A percentile compares a stretch with the other conserved stretches of the same genome.
These are phyloP conservation scores for Pseudovirgaria hyperparasitica DNA, from an alignment of 2,329 filamentous ascomycete genomes.

Conservation along the genomic window DNA sequence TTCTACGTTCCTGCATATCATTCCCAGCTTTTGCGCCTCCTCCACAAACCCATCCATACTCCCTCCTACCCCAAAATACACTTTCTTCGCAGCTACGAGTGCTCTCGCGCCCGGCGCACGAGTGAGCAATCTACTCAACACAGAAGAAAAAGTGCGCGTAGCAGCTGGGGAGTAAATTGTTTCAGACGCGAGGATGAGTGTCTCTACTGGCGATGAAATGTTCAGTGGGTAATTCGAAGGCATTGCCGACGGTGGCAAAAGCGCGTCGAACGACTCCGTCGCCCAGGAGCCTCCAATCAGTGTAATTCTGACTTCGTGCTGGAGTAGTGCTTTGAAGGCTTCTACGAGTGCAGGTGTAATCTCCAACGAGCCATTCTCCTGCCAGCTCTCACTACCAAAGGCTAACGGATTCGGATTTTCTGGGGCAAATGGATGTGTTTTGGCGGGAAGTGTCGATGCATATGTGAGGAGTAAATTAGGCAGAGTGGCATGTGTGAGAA, in stretches of 20 bases:
- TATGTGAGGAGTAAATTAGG: conserved; percentile 67
- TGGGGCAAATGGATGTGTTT: conserved; percentile 6
- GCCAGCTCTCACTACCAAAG: conserved; percentile 4
- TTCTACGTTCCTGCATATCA: conserved; percentile 35
- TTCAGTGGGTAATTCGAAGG: conserved; percentile 31
- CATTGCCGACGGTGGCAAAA: conserved; percentile 35
- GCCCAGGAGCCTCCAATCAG: conserved; percentile 71
- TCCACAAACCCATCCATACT: conserved; percentile 61
- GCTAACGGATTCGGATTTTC: conserved; percentile 9
- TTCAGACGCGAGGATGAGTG: conserved; percentile 55
- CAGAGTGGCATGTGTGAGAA: conserved; percentile 65
- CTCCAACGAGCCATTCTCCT: conserved; percentile 44
- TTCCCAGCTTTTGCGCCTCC: conserved; percentile 27
- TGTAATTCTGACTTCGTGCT: conserved; percentile 41
- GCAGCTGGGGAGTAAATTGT: conserved; percentile 73
- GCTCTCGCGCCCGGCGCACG: conserved; percentile 44
- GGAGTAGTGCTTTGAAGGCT: conserved; percentile 46
- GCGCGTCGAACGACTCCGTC: conserved; percentile 39
- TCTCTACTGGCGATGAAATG: too few species aligned
- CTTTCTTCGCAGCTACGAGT: conserved; percentile 61
- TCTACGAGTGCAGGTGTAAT: conserved; percentile 44
- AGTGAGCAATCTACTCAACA: conserved; percentile 46
- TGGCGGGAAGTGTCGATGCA: conserved; percentile 19
- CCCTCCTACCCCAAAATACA: conserved; percentile 77
- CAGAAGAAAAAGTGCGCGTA: conserved; percentile 54